A percentile compares a stretch with the other conserved stretches of the same genome.
Conservation (phyloP, 2,329 filamentous ascomycete genomes). For the Endocalyx cinctus region DNA sequence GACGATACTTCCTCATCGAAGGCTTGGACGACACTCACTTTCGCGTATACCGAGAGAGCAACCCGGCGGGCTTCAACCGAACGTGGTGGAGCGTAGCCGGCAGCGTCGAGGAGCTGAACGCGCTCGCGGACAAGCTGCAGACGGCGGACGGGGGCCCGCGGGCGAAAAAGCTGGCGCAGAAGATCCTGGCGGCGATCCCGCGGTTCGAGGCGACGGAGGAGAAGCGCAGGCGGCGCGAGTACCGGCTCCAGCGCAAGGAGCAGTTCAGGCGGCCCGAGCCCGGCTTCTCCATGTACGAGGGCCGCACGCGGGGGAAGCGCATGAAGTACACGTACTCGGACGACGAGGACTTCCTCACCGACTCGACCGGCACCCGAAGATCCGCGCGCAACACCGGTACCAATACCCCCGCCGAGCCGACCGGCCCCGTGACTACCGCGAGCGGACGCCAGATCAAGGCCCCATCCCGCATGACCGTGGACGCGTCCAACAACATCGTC, state of each 20-base stretch:
- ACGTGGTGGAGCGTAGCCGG: constrained; percentile 95
- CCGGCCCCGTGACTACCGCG: constrained; percentile 64
- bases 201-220: constrained; percentile 92
- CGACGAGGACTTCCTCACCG: constrained; percentile 68
- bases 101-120: constrained; percentile 78
- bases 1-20: constrained; percentile 90
- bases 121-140: constrained; percentile 70
- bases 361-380: constrained; percentile 57
- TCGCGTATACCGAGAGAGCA: constrained; percentile 89
- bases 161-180: constrained; percentile 71
- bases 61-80: constrained; percentile 67
- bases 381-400: constrained; percentile 71
- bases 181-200: constrained; percentile 74
- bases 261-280: constrained; percentile 83
- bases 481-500: constrained; percentile 43
- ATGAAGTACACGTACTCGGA: constrained; percentile 96
- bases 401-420: constrained; percentile 65
- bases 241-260: constrained; percentile 79
- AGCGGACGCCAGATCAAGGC: constrained; percentile 82
- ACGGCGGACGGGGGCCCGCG: constrained; percentile 74
- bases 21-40: constrained; percentile 92
- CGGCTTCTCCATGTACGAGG: constrained; percentile 91
- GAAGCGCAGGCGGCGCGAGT: constrained; percentile 92
- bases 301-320: constrained; percentile 90
- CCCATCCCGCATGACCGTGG: constrained; percentile 61